A percentile compares a stretch with the other conserved stretches of the same genome.
Conservation (phyloP, 208 protist genomes). For the Trichomonas tenax region DNA sequence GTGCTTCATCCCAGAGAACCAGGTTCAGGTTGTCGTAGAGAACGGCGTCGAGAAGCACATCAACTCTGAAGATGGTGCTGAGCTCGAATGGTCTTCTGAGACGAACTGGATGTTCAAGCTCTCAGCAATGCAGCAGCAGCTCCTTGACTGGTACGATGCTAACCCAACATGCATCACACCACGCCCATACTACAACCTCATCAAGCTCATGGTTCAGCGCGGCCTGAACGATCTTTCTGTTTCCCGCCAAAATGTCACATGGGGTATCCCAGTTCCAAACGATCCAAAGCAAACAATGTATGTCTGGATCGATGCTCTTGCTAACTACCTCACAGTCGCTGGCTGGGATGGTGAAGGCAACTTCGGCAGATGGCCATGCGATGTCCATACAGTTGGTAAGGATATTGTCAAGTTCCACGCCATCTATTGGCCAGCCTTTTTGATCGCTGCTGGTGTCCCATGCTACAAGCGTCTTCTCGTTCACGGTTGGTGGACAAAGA, state of each 20-base stretch:
- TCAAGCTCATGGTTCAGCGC: conserved; percentile 48
- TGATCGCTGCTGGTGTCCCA: conserved; percentile 73
- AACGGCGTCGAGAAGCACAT: background rate
- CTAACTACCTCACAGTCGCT: conserved; percentile 88
- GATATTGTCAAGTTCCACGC: conserved; percentile 97
- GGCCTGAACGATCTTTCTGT: conserved; percentile 75
- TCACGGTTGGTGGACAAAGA: conserved; percentile 52
- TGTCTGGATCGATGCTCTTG: conserved; percentile 98
- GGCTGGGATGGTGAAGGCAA: conserved; percentile 36
- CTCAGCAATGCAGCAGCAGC: conserved; percentile 56
- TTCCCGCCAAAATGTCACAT: conserved; percentile 71
- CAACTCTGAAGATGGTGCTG: conserved; percentile 30
- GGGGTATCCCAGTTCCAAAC: conserved; percentile 86
- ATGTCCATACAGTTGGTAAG: conserved; percentile 55
- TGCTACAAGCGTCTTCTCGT: conserved; percentile 54
- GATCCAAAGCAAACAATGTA: conserved; percentile 59
- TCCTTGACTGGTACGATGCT: conserved; percentile 59
- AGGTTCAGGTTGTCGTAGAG: conserved; percentile 21
- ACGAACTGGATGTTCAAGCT: conserved; percentile 95
- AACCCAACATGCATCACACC: conserved; percentile 64
- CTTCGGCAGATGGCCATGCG: conserved; percentile 7
- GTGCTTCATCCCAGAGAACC: conserved; percentile 58
- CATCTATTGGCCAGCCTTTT: conserved; percentile 95
- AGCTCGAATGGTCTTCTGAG: conserved; percentile 78
- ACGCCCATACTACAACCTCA: conserved; percentile 63